phyloP scores from a whole-genome alignment of 2,329 filamentous ascomycete genomes.

The Cladosporium oxysporum region DNA sequence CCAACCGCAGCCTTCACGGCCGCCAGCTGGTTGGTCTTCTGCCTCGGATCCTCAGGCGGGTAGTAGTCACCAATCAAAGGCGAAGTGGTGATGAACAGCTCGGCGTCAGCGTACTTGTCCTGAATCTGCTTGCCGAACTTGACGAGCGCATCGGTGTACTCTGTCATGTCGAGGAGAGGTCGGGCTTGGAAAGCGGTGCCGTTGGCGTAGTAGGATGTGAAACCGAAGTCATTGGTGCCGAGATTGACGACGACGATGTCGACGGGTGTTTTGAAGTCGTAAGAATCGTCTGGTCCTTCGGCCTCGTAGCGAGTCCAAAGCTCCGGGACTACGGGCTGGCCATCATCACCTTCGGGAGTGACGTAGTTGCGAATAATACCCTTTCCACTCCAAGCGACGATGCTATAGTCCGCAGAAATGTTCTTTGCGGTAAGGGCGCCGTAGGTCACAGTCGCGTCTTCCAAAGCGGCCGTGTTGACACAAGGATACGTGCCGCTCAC shows the following conservation, averaged over 20 bases:
- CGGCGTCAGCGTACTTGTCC: slow-evolving; percentile 39
- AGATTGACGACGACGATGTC: slow-evolving; percentile 49
- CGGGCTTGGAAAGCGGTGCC: slow-evolving; percentile 35
- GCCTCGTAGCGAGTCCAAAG: slow-evolving; percentile 48
- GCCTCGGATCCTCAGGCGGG: slow-evolving; percentile 40
- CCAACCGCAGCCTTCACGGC: slow-evolving; percentile 40
- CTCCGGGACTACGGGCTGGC: slow-evolving; percentile 41
- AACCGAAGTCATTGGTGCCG: slow-evolving; percentile 38
- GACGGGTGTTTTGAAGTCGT: slow-evolving; percentile 29
- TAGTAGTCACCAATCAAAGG: slow-evolving; percentile 46
- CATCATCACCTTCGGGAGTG: slow-evolving; percentile 30
- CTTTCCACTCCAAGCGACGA: slow-evolving; percentile 46
- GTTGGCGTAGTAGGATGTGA: slow-evolving; percentile 44
- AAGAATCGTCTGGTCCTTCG: slow-evolving; percentile 42
- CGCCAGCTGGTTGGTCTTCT: slow-evolving; percentile 41
- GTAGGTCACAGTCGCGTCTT: slow-evolving; percentile 47
- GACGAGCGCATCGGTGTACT: slow-evolving; percentile 35
- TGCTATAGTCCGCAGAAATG: slow-evolving; percentile 46
- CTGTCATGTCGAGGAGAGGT: slow-evolving; percentile 18
- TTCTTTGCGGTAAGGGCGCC: slow-evolving; percentile 46
- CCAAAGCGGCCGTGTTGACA: slow-evolving; percentile 42
- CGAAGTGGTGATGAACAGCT: slow-evolving; percentile 45
- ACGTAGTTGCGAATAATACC: slow-evolving; percentile 46
- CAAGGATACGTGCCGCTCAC: slow-evolving; percentile 46
- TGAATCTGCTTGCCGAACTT: slow-evolving; percentile 40